These are phyloP conservation scores for Diplosphaera chodatii DNA, from an alignment of 139 green algal species.

Conservation along the genomic window DNA sequence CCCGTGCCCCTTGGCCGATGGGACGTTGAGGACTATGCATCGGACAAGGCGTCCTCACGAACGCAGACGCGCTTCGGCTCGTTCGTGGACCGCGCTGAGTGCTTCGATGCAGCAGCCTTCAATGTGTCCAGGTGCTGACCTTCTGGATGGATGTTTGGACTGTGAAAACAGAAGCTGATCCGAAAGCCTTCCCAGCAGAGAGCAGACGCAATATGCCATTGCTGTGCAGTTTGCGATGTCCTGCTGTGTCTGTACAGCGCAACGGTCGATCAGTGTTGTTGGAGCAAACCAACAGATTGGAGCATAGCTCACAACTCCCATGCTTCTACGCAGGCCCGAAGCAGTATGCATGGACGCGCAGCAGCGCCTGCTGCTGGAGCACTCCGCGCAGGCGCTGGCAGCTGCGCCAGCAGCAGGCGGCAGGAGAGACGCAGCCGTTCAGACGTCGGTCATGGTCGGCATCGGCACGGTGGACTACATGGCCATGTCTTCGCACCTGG, in stretches of 20 bases:
- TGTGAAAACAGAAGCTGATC: too few species aligned
- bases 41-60: not conserved
- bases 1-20: slow-evolving; percentile 44
- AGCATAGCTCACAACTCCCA: too few species aligned
- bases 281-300: too few species aligned
- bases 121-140: slow-evolving; percentile 10
- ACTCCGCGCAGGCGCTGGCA: slow-evolving; percentile 7
- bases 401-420: not conserved
- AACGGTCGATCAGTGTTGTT: too few species aligned
- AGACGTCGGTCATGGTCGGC: slow-evolving; percentile 25
- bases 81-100: slow-evolving; percentile 27
- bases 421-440: not conserved
- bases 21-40: slow-evolving; percentile 28
- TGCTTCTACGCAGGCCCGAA: slow-evolving; percentile 26
- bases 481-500: slow-evolving; percentile 7
- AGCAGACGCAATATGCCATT: too few species aligned
- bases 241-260: too few species aligned
- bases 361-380: slow-evolving; percentile 65
- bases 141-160: too few species aligned
- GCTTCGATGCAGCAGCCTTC: slow-evolving; percentile 44
- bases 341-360: slow-evolving; percentile 58
- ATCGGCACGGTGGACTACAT: slow-evolving; percentile 32
- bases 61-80: slow-evolving; percentile 44
- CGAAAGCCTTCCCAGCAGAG: too few species aligned
- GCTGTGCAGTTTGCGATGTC: too few species aligned